Evolutionary conservation across 805 yeast species (phyloP).

Genomic region (Peterozyma toletana): DNA sequence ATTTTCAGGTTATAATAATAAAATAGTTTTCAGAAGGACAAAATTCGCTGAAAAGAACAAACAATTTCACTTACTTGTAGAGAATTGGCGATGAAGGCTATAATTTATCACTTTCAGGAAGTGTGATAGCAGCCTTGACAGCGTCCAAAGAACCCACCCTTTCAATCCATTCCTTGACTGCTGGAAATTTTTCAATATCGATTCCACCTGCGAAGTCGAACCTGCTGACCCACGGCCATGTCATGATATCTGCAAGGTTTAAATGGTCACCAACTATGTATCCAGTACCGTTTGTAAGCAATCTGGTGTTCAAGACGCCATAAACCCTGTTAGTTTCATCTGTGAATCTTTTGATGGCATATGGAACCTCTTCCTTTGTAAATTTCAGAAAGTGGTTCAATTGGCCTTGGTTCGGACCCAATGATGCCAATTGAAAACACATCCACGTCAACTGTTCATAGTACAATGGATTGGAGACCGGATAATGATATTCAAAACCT

Average conservation of each 20-base stretch:
- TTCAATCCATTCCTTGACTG: conserved; percentile 4
- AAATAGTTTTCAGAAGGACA: too few species aligned
- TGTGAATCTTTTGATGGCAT: conserved; percentile 43
- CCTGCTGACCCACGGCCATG: conserved; percentile 37
- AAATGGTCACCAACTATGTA: conserved; percentile 55
- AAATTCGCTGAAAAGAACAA: too few species aligned
- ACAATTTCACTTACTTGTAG: too few species aligned
- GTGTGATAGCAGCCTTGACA: not conserved
- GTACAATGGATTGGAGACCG: conserved; percentile 31
- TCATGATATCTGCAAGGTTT: conserved; percentile 51
- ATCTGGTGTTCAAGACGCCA: conserved; percentile 45
- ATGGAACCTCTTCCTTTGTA: conserved; percentile 46
- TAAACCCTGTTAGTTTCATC: conserved; percentile 46
- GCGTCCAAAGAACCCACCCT: conserved; percentile 3
- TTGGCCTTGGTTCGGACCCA: conserved; percentile 63
- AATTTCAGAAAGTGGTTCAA: conserved; percentile 36
- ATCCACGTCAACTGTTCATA: conserved; percentile 48
- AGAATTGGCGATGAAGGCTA: too few species aligned
- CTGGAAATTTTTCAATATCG: conserved; percentile 1
- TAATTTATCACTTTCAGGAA: not conserved
- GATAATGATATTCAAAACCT: conserved; percentile 37
- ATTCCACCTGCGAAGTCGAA: not conserved
- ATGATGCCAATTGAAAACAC: conserved; percentile 50
- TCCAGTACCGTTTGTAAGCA: conserved; percentile 38
- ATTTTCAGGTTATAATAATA: too few species aligned